These are phyloP conservation scores for Wallacemonas sp. DNA, from an alignment of 208 protist species.

Conservation along the genomic window DNA sequence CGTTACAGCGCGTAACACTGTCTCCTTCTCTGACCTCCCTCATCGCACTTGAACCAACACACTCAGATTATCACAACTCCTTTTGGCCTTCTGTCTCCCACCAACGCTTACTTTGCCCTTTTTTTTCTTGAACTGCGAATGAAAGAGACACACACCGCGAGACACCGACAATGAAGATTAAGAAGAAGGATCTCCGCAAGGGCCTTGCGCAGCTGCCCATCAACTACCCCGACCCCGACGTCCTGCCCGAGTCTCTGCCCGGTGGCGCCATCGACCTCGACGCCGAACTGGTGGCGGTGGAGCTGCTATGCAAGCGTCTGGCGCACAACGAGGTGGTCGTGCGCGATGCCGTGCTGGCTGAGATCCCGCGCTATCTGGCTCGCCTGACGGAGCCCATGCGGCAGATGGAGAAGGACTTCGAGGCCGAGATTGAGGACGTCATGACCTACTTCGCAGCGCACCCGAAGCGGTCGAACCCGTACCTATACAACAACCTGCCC, in stretches of 20 bases:
- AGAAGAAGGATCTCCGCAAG: constrained; percentile 89
- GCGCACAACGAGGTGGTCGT: constrained; percentile 87
- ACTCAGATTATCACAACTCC: too few relatives aligned
- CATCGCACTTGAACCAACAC: too few relatives aligned
- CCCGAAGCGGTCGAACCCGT: constrained; percentile 39
- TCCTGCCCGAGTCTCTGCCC: constrained; percentile 46
- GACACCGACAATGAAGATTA: constrained; percentile 89
- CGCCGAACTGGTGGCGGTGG: constrained; percentile 63
- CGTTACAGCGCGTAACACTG: too few relatives aligned
- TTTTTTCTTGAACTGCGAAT: constrained; percentile 14
- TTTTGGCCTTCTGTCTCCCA: too few relatives aligned
- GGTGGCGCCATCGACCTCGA: constrained; percentile 56
- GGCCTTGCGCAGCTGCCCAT: constrained; percentile 87
- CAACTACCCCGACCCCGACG: constrained; percentile 82
- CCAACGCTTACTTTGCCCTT: too few relatives aligned
- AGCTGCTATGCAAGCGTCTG: constrained; percentile 77
- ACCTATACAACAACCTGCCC: constrained; percentile 65
- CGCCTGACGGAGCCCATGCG: constrained; percentile 38
- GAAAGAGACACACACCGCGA: too few relatives aligned
- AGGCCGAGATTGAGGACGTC: constrained; percentile 34
- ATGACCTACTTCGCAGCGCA: constrained; percentile 45
- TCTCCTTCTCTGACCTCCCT: too few relatives aligned
- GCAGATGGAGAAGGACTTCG: constrained; percentile 54
- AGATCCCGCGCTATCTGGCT: constrained; percentile 70
- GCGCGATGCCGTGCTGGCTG: constrained; percentile 66